Evolutionary conservation across 345 rosid species (phyloP).

Genomic region (Ceriops tagal): DNA sequence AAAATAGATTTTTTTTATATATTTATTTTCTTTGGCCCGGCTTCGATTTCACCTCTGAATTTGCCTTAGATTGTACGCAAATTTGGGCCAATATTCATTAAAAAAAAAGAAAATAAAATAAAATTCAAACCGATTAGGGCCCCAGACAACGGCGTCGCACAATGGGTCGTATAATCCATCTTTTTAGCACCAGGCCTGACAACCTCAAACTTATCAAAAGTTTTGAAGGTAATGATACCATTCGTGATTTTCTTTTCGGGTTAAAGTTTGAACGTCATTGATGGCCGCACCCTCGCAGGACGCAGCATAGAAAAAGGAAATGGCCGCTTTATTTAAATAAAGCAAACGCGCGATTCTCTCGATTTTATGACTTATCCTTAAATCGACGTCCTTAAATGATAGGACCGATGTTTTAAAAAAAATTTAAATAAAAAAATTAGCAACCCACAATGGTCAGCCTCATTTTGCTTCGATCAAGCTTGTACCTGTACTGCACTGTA

Average conservation of each 20-base stretch:
- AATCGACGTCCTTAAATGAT: neutral
- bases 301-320: no score
- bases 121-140: no score
- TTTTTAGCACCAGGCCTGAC: no score
- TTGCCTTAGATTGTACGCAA: neutral
- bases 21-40: neutral
- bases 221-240: neutral
- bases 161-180: no score
- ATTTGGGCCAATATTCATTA: no score
- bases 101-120: no score
- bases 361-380: neutral
- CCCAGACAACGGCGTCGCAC: neutral
- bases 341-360: neutral
- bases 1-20: neutral
- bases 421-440: no score
- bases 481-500: neutral
- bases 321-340: no score
- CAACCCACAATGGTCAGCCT: neutral
- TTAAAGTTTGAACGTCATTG: neutral
- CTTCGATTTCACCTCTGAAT: neutral
- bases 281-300: neutral
- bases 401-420: no score
- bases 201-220: conserved; percentile 27
- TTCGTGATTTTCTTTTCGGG: neutral
- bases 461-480: neutral